Conservation (phyloP, 2,329 filamentous ascomycete species). For the Diaporthe citriasiana region DNA sequence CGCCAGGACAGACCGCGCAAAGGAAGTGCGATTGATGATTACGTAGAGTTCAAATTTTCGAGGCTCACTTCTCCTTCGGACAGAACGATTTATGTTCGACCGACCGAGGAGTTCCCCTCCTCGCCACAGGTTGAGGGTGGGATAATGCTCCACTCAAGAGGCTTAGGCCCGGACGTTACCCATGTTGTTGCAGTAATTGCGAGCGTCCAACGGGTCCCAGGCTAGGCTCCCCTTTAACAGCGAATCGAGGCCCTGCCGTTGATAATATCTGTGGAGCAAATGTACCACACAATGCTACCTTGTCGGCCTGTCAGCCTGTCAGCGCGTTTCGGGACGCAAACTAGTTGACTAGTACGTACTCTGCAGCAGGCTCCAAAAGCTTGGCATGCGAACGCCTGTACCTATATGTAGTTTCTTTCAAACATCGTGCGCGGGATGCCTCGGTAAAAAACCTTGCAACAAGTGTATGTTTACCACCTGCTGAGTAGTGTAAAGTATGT, state of each 20-base stretch:
- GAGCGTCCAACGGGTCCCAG: background rate
- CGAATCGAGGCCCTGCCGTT: conserved; percentile 21
- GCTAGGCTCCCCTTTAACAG: conserved; percentile 23
- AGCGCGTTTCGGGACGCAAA: background rate
- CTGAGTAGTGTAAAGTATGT: too few relatives aligned
- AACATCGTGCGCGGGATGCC: background rate
- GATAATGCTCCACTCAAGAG: conserved; percentile 8
- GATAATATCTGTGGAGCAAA: conserved; percentile 27
- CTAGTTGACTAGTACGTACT: too few relatives aligned
- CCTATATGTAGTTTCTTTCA: background rate
- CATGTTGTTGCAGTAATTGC: conserved; percentile 4
- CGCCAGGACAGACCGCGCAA: too few relatives aligned
- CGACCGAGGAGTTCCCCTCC: background rate
- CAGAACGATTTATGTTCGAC: background rate
- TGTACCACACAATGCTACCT: background rate
- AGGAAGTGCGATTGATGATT: too few relatives aligned
- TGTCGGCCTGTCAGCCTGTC: conserved; percentile 22
- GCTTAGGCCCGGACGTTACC: background rate
- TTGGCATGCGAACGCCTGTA: background rate
- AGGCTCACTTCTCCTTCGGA: background rate
- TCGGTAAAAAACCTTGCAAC: background rate
- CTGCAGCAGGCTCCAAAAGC: background rate
- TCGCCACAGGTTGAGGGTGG: background rate
- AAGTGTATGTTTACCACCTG: background rate
- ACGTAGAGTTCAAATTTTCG: background rate